Percentiles rank a stretch among this genome's conserved stretches.
These are phyloP conservation scores for Cornus florida DNA, from an alignment of 148 eudicot genomes.

Conservation along the genomic window DNA sequence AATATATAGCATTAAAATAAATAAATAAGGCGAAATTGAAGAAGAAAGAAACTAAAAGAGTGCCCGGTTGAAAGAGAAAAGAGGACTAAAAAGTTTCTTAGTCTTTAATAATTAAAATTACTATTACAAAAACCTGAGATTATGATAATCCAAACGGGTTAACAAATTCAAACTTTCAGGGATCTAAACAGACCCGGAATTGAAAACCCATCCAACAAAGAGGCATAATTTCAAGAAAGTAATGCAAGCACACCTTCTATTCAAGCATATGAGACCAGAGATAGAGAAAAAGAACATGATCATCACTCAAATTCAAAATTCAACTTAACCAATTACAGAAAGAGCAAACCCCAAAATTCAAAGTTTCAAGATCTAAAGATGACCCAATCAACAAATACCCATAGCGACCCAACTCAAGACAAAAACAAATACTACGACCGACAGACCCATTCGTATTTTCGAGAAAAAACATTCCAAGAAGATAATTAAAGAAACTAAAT, in stretches of 20 bases:
- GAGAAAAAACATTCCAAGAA: not conserved
- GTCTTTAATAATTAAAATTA: not conserved
- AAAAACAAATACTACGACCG: too few species aligned
- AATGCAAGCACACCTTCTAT: not conserved
- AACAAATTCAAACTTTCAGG: not conserved
- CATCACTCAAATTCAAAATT: not conserved
- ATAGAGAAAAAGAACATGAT: not conserved
- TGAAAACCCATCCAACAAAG: not conserved
- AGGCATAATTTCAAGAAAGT: not conserved
- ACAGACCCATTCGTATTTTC: not conserved
- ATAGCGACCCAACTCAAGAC: not conserved
- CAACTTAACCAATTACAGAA: not conserved
- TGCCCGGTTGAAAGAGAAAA: not conserved
- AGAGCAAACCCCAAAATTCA: not conserved
- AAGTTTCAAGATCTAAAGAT: conserved; percentile 7
- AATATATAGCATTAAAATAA: not conserved
- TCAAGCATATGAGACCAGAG: not conserved
- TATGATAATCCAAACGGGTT: not conserved
- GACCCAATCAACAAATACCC: conserved; percentile 4
- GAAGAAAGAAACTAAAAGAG: conserved; percentile 4
- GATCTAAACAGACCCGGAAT: not conserved
- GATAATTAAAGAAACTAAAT: not conserved
- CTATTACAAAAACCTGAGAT: not conserved
- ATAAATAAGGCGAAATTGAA: not conserved
- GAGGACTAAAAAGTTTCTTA: not conserved